A percentile compares a stretch with the other conserved stretches of the same genome.
These are phyloP conservation scores for Fusarium pseudograminearum DNA, from an alignment of 2,329 filamentous ascomycete species.

Conservation along the genomic window DNA sequence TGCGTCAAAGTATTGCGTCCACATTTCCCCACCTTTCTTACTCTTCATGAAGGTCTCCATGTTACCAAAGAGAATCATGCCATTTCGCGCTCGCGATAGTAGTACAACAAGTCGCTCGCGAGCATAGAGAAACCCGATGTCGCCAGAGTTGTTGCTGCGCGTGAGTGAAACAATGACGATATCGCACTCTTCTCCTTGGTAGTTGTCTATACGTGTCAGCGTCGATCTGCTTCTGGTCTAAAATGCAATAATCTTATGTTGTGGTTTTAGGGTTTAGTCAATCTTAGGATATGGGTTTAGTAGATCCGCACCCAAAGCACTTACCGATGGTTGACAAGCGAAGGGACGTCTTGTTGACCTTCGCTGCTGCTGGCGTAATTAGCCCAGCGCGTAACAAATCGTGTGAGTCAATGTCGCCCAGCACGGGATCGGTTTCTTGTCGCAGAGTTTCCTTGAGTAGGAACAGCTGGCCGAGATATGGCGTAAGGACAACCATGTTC, in stretches of 20 bases:
- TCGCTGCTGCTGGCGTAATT: slow-evolving; percentile 64
- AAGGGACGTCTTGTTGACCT: slow-evolving; percentile 64
- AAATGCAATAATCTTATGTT: not conserved
- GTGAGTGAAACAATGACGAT: slow-evolving; percentile 78
- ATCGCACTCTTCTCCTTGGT: slow-evolving; percentile 81
- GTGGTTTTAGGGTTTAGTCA: not conserved
- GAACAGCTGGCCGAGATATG: slow-evolving; percentile 77
- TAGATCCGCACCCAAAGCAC: slow-evolving; percentile 38
- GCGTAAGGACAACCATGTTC: slow-evolving; percentile 76
- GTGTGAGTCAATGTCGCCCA: slow-evolving; percentile 76
- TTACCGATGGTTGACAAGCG: slow-evolving; percentile 77
- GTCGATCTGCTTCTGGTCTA: accelerated
- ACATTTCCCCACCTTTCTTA: slow-evolving; percentile 57
- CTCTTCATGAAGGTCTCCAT: slow-evolving; percentile 73
- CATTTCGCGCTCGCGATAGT: slow-evolving; percentile 73
- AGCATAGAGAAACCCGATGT: slow-evolving; percentile 78
- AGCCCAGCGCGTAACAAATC: slow-evolving; percentile 72
- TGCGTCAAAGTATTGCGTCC: slow-evolving; percentile 68
- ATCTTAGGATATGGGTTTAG: not conserved
- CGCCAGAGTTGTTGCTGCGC: slow-evolving; percentile 70
- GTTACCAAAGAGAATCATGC: slow-evolving; percentile 77
- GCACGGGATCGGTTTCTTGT: slow-evolving; percentile 69
- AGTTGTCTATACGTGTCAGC: slow-evolving; percentile 69
- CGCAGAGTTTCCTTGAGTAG: slow-evolving; percentile 66
- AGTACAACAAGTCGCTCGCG: slow-evolving; percentile 78